A percentile compares a stretch with the other conserved stretches of the same genome.
These are phyloP conservation scores for Leccinum variicolor DNA, from an alignment of 768 basidiomycete genomes.

Conservation along the genomic window DNA sequence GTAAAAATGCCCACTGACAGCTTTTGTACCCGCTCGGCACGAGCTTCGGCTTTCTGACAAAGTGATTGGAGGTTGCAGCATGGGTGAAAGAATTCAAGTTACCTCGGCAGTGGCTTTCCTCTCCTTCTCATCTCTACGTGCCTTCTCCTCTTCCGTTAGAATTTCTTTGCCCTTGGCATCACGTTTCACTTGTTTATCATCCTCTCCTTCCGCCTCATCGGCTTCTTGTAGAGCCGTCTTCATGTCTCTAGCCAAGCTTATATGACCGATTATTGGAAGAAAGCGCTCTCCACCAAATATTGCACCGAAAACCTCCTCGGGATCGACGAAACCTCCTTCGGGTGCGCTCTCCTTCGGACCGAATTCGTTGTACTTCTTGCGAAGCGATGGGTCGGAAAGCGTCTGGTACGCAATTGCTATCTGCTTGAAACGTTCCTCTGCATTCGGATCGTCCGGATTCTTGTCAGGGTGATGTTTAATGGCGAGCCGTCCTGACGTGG, in stretches of 20 bases:
- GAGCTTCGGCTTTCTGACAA: slow-evolving; percentile 71
- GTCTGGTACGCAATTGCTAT: slow-evolving; percentile 91
- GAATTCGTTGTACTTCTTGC: slow-evolving; percentile 89
- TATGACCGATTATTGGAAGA: slow-evolving; percentile 82
- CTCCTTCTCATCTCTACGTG: slow-evolving; percentile 70
- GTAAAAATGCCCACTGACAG: slow-evolving; percentile 35
- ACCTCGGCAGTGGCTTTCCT: slow-evolving; percentile 68
- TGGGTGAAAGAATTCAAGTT: slow-evolving; percentile 3
- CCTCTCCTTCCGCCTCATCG: slow-evolving; percentile 59
- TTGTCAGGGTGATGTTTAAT: slow-evolving; percentile 94
- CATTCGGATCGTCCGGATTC: slow-evolving; percentile 81
- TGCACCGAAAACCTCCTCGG: slow-evolving; percentile 75
- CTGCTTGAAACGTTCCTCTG: slow-evolving; percentile 86
- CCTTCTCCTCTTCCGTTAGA: slow-evolving; percentile 67
- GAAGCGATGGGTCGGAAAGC: slow-evolving; percentile 69
- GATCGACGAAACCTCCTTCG: slow-evolving; percentile 86
- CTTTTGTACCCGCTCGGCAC: slow-evolving; percentile 70
- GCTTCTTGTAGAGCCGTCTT: slow-evolving; percentile 89
- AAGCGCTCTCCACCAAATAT: slow-evolving; percentile 91
- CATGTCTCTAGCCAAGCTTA: slow-evolving; percentile 88
- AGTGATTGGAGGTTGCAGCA: slow-evolving; percentile 7
- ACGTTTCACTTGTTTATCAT: slow-evolving; percentile 37
- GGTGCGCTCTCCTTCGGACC: slow-evolving; percentile 78
- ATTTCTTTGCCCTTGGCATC: slow-evolving; percentile 57
- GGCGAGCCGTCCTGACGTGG: slow-evolving; percentile 62